Conservation (phyloP, 2,329 filamentous ascomycete species). For the Diaporthe capsici region DNA sequence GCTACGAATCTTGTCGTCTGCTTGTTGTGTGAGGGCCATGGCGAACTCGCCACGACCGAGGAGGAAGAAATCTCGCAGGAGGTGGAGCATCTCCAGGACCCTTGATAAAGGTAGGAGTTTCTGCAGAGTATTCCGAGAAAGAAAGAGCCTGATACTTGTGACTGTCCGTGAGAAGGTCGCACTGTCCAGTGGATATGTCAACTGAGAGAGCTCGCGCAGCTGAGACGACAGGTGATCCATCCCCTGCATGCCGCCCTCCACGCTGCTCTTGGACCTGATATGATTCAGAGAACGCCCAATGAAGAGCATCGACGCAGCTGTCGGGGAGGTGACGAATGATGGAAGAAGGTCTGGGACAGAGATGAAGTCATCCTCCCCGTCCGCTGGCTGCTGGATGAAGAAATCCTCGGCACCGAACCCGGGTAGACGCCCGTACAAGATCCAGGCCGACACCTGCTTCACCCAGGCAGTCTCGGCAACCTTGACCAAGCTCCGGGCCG, state of each 20-base stretch:
- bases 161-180: conserved; percentile 80
- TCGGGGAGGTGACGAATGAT: conserved; percentile 80
- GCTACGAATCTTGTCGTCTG: conserved; percentile 82
- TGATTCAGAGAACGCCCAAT: conserved; percentile 92
- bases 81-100: conserved; percentile 81
- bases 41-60: conserved; percentile 93
- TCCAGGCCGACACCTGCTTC: conserved; percentile 90
- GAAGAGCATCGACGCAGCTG: conserved; percentile 88
- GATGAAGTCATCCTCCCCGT: conserved; percentile 68
- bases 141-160: conserved; percentile 80
- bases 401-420: conserved; percentile 86
- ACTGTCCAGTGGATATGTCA: conserved; percentile 81
- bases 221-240: conserved; percentile 77
- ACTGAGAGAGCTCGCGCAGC: conserved; percentile 75
- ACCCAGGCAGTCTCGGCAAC: conserved; percentile 92
- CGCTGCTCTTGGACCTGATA: conserved; percentile 71
- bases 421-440: conserved; percentile 88
- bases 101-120: conserved; percentile 83
- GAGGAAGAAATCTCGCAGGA: conserved; percentile 89
- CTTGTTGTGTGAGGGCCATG: conserved; percentile 86
- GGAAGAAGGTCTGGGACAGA: conserved; percentile 76
- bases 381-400: conserved; percentile 75
- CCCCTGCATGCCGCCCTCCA: conserved; percentile 62
- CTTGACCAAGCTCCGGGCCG: conserved; percentile 79
- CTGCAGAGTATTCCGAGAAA: conserved; percentile 88